Conservation (phyloP, 306 rosid genomes). For the Pyrus betulifolia region DNA sequence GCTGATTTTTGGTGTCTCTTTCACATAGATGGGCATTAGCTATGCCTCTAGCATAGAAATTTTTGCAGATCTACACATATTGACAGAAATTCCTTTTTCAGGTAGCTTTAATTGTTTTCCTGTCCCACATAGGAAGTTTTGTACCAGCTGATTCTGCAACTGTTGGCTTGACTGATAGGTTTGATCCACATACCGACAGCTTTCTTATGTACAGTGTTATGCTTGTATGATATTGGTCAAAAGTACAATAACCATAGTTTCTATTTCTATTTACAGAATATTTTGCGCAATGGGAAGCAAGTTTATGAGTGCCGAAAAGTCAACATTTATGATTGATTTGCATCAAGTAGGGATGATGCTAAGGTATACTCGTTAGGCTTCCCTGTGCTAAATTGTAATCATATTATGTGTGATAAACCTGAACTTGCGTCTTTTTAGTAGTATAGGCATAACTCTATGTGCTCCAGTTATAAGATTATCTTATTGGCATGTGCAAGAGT, state of each 20-base stretch:
- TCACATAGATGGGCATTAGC: neutral
- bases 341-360: constrained; percentile 98
- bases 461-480: neutral
- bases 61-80: neutral
- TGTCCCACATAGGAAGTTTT: constrained; percentile 91
- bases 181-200: constrained; percentile 15
- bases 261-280: constrained; percentile 46
- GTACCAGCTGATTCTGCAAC: constrained; percentile 98
- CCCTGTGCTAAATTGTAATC: neutral
- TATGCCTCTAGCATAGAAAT: neutral
- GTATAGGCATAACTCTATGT: neutral
- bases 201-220: constrained; percentile 5
- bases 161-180: constrained; percentile 97
- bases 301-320: constrained; percentile 84
- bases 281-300: constrained; percentile 92
- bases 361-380: constrained; percentile 44
- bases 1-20: neutral
- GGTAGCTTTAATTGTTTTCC: constrained; percentile 91
- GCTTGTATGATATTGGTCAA: neutral
- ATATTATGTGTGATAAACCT: neutral
- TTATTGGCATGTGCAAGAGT: neutral
- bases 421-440: neutral
- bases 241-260: constrained; percentile 1
- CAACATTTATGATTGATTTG: constrained; percentile 91
- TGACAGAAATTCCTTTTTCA: constrained; percentile 23